Evolutionary conservation across 2,329 filamentous ascomycete species (phyloP).

Genomic region (Fusarium irregulare): DNA sequence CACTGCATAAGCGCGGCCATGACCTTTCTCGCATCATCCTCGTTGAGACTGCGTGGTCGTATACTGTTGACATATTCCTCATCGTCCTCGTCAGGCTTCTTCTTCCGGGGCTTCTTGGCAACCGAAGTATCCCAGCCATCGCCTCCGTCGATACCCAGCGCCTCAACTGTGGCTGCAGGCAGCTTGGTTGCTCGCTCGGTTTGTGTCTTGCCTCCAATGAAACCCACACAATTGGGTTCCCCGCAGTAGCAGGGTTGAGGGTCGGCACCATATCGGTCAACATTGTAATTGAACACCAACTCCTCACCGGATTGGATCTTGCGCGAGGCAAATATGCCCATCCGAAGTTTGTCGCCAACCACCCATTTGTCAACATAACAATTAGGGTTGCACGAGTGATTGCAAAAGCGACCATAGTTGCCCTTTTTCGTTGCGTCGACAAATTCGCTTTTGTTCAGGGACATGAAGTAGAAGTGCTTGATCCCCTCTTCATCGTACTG

Average conservation of each 20-base stretch:
- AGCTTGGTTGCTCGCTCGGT: constrained; percentile 95
- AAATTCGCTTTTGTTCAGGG: constrained; percentile 93
- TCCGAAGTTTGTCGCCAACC: constrained; percentile 94
- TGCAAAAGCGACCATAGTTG: constrained; percentile 96
- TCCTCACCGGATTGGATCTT: constrained; percentile 90
- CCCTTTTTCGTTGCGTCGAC: constrained; percentile 98
- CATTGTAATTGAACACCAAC: constrained; percentile 99
- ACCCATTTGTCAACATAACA: constrained; percentile 99
- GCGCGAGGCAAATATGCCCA: constrained; percentile 97
- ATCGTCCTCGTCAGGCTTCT: constrained; percentile 90
- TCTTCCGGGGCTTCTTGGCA: constrained; percentile 90
- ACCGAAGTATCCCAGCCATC: constrained; percentile 93
- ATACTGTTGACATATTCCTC: constrained; percentile 96
- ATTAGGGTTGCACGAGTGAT: constrained; percentile 98
- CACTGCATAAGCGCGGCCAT: constrained; percentile 98
- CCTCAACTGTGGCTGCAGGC: constrained; percentile 89
- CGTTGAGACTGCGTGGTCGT: constrained; percentile 80
- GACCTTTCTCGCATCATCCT: constrained; percentile 88
- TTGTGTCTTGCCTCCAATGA: constrained; percentile 97
- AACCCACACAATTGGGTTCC: constrained; percentile 93
- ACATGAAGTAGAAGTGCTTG: constrained; percentile 99
- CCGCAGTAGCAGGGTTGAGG: constrained; percentile 97
- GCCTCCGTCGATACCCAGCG: constrained; percentile 91
- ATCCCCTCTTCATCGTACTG: constrained; percentile 97
- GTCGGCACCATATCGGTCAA: constrained; percentile 96